phyloP scores from a whole-genome alignment of 2,329 filamentous ascomycete species.

The Epichloe uncinata region DNA sequence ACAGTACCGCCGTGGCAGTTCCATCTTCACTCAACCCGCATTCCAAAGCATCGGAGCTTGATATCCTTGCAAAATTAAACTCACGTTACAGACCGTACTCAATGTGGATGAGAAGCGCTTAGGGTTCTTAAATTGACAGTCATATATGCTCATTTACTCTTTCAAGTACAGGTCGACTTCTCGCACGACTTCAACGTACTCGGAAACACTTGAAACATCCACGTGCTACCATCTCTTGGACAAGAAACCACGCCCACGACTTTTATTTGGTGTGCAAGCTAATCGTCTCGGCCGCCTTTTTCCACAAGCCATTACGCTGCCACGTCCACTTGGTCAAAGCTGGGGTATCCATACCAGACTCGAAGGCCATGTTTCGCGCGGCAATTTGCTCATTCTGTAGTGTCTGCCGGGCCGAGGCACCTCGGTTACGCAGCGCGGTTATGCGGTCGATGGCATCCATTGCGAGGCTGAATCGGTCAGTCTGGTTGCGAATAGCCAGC shows the following conservation, averaged over 20 bases:
- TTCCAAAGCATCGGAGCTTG: too few species aligned
- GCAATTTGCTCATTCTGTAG: slow-evolving; percentile 52
- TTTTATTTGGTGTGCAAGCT: not conserved
- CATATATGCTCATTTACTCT: too few species aligned
- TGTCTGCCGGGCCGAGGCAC: slow-evolving; percentile 46
- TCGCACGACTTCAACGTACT: not conserved
- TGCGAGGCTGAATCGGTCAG: slow-evolving; percentile 63
- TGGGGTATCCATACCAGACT: slow-evolving; percentile 57
- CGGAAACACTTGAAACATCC: not conserved
- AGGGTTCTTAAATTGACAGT: too few species aligned
- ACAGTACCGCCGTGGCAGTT: too few species aligned
- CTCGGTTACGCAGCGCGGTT: slow-evolving; percentile 47
- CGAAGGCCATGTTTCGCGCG: slow-evolving; percentile 51
- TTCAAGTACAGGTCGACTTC: not conserved
- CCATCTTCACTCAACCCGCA: too few species aligned
- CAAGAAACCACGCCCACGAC: not conserved
- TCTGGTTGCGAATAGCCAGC: slow-evolving; percentile 63
- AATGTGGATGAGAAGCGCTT: too few species aligned
- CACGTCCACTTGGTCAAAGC: slow-evolving; percentile 54
- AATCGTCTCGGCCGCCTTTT: slow-evolving; percentile 13
- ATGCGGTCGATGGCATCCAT: slow-evolving; percentile 65
- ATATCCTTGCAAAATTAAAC: too few species aligned
- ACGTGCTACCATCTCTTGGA: not conserved
- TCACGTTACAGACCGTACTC: too few species aligned
- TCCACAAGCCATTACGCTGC: slow-evolving; percentile 33